These are phyloP conservation scores for Aegilops speltoides DNA, from an alignment of 176 grass and related monocot genomes.

Conservation along the genomic window DNA sequence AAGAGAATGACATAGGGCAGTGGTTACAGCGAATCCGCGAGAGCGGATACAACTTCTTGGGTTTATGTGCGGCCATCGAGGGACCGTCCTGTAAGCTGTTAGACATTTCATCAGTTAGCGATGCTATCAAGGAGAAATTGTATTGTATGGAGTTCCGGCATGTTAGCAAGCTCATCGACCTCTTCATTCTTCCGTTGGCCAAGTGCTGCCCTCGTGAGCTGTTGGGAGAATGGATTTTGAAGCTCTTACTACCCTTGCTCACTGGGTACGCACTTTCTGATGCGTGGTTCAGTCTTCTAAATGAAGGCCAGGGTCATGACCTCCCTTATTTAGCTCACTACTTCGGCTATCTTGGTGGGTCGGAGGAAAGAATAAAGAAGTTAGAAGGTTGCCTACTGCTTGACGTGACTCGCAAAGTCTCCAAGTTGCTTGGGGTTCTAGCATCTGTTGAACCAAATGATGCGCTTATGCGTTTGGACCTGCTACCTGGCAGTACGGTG, in stretches of 20 bases:
- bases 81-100: constrained; percentile 40
- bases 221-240: constrained; percentile 41
- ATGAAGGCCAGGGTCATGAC: constrained; percentile 18
- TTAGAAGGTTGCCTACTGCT: background rate
- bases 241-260: constrained; percentile 51
- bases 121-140: constrained; percentile 51
- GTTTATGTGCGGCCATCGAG: constrained; percentile 47
- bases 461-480: constrained; percentile 38
- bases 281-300: constrained; percentile 53
- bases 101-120: constrained; percentile 34
- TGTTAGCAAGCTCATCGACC: constrained; percentile 50
- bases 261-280: constrained; percentile 30
- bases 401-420: constrained; percentile 57
- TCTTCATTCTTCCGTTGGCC: constrained; percentile 46
- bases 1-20: constrained; percentile 25
- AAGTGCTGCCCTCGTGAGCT: constrained; percentile 44
- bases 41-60: constrained; percentile 48
- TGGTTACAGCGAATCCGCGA: no score
- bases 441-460: constrained; percentile 38
- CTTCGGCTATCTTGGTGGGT: constrained; percentile 52
- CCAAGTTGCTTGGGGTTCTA: constrained; percentile 42
- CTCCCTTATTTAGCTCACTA: background rate
- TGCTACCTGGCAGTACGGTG: constrained; percentile 32
- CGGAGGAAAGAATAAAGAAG: constrained; percentile 34
- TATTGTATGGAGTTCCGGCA: constrained; percentile 65